These are phyloP conservation scores for Aquilaria sinensis DNA, from an alignment of 345 rosid species.

Conservation along the genomic window DNA sequence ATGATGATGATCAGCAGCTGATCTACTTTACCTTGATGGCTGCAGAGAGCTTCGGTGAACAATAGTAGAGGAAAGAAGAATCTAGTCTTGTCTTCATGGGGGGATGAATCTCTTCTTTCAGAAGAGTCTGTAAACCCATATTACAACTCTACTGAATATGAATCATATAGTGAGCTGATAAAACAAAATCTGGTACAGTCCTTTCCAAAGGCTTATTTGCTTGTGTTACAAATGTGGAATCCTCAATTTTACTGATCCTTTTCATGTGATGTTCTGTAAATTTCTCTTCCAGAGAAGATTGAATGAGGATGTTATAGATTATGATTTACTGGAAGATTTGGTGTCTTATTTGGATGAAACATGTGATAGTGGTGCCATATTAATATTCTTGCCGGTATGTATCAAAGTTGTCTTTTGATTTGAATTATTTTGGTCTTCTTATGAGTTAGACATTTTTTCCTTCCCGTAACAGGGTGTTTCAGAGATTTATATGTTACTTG, in stretches of 20 bases:
- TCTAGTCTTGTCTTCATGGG: constrained; percentile 92
- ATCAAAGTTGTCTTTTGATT: neutral
- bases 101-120: constrained; percentile 73
- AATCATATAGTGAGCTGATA: constrained; percentile 62
- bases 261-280: constrained; percentile 8
- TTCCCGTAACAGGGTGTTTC: constrained; percentile 52
- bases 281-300: constrained; percentile 55
- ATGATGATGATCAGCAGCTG: neutral
- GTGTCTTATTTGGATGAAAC: constrained; percentile 80
- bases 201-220: constrained; percentile 11
- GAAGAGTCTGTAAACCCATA: constrained; percentile 67
- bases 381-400: constrained; percentile 82
- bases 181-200: constrained; percentile 62
- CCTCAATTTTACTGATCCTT: too few relatives aligned
- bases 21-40: constrained; percentile 1
- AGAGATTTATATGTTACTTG: constrained; percentile 67
- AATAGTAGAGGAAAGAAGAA: constrained; percentile 85
- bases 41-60: constrained; percentile 65
- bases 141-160: constrained; percentile 49
- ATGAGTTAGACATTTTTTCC: constrained; percentile 9
- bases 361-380: constrained; percentile 71
- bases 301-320: constrained; percentile 82
- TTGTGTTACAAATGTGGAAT: neutral
- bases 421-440: neutral
- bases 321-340: constrained; percentile 89